Evolutionary conservation across 2,329 filamentous ascomycete genomes (phyloP).

Genomic region (Trichophaea hybrida): DNA sequence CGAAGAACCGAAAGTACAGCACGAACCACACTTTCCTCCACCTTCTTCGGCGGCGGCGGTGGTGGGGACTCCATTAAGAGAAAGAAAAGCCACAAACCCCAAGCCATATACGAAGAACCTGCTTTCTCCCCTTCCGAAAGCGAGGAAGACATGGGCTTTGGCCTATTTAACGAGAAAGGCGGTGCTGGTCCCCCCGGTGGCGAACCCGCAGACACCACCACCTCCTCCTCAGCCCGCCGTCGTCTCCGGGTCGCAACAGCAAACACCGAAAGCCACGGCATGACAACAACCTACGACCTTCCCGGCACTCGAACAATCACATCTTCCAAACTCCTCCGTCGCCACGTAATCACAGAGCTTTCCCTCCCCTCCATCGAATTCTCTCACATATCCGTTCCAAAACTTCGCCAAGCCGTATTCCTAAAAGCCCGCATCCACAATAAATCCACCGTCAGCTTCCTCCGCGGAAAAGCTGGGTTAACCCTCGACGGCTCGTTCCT

Average conservation of each 20-base stretch:
- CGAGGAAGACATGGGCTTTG: too few species aligned
- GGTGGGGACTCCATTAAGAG: too few species aligned
- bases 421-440: conserved; percentile 46
- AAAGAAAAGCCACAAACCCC: too few species aligned
- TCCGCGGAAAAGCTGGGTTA: conserved; percentile 42
- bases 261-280: conserved; percentile 38
- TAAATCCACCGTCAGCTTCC: conserved; percentile 41
- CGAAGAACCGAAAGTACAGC: not conserved
- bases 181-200: not conserved
- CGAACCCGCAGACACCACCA: not conserved
- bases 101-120: not conserved
- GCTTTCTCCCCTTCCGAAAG: not conserved
- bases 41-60: not conserved
- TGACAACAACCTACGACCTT: conserved; percentile 48
- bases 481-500: conserved; percentile 51
- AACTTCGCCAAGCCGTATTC: conserved; percentile 46
- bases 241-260: conserved; percentile 14
- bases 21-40: not conserved
- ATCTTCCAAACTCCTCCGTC: conserved; percentile 35
- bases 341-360: conserved; percentile 47
- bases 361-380: conserved; percentile 40
- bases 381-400: conserved; percentile 45
- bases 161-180: not conserved
- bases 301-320: conserved; percentile 46
- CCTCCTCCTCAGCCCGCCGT: not conserved